Conservation (phyloP, 768 basidiomycete species). For the Lactarius vividus region DNA sequence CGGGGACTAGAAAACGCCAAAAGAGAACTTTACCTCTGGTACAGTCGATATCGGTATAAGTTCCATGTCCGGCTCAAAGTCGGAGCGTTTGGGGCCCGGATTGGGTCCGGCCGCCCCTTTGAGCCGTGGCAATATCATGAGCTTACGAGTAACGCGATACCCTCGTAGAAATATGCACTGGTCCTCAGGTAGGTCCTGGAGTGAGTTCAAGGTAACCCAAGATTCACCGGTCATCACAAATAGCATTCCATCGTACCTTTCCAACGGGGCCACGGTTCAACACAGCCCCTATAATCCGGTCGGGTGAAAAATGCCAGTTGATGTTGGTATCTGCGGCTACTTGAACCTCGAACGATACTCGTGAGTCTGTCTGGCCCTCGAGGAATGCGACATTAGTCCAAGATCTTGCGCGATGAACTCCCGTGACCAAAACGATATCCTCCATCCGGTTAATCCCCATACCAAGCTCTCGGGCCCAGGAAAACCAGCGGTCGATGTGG, state of each 20-base stretch:
- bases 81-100: not conserved
- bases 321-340: not conserved
- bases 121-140: not conserved
- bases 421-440: not conserved
- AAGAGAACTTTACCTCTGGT: not conserved
- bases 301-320: not conserved
- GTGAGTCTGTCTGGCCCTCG: not conserved
- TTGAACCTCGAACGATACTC: not conserved
- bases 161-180: not conserved
- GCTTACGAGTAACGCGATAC: not conserved
- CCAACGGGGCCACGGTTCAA: not conserved
- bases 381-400: not conserved
- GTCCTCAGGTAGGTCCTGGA: not conserved
- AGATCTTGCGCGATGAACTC: not conserved
- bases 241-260: not conserved
- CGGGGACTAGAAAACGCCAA: not conserved
- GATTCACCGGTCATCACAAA: not conserved
- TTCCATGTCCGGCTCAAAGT: not conserved
- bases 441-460: not conserved
- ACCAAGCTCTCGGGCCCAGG: not conserved
- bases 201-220: not conserved
- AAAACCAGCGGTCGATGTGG: not conserved
- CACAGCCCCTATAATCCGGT: not conserved
- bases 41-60: not conserved
- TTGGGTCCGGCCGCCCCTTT: not conserved